Evolutionary conservation across 2,329 filamentous ascomycete species (phyloP).

Genomic region (Mycosphaerella sp.): DNA sequence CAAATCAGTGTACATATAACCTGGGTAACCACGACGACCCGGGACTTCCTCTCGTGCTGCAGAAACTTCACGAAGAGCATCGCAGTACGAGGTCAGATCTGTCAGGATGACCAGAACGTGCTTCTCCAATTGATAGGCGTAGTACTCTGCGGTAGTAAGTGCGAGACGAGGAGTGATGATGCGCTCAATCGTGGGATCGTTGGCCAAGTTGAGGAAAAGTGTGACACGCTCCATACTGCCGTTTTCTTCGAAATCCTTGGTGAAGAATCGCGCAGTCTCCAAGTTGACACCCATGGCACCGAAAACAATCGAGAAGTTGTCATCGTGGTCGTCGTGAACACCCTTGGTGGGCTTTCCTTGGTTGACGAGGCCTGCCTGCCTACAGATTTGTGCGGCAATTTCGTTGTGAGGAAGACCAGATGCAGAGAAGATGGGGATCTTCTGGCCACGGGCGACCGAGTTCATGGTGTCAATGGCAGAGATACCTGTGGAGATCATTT

Average conservation of each 20-base stretch:
- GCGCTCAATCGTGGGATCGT: constrained; percentile 98
- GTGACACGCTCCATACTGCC: constrained; percentile 96
- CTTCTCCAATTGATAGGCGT: constrained; percentile 99
- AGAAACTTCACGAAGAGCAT: constrained; percentile 96
- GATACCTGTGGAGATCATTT: constrained; percentile 99
- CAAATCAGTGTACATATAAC: constrained; percentile 99
- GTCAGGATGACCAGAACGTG: constrained; percentile 98
- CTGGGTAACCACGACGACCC: constrained; percentile 96
- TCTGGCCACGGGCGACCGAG: constrained; percentile 91
- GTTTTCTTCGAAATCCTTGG: constrained; percentile 97
- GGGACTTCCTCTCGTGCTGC: constrained; percentile 98
- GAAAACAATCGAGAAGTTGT: constrained; percentile 99
- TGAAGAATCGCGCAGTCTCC: constrained; percentile 98
- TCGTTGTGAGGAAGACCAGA: constrained; percentile 98
- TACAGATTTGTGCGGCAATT: constrained; percentile 97
- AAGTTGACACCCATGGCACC: constrained; percentile 99
- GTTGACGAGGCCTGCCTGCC: constrained; percentile 82
- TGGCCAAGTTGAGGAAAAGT: constrained; percentile 97
- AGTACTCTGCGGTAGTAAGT: constrained; percentile 97
- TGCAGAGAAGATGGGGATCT: constrained; percentile 99
- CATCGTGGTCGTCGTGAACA: constrained; percentile 91
- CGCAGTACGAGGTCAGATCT: constrained; percentile 95
- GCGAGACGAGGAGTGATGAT: constrained; percentile 99
- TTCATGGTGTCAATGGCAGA: constrained; percentile 97
- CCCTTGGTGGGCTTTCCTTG: constrained; percentile 63